A percentile compares a stretch with the other conserved stretches of the same genome.
Evolutionary conservation across 1,284 basidiomycete species (phyloP).

Genomic region (Malassezia pachydermatis): DNA sequence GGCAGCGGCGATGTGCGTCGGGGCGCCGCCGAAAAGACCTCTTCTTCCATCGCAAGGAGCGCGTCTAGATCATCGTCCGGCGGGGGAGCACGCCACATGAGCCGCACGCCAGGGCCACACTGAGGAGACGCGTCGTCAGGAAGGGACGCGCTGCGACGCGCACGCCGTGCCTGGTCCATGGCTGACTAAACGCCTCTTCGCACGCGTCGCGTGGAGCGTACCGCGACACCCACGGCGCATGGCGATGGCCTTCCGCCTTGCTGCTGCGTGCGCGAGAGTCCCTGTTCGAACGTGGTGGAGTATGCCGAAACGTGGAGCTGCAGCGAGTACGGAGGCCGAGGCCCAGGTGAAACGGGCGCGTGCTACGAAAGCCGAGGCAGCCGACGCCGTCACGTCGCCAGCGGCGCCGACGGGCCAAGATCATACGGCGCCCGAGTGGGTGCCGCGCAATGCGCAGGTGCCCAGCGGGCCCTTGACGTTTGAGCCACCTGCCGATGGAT

Average conservation of each 20-base stretch:
- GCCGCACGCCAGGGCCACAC: not conserved
- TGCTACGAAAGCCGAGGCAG: not conserved
- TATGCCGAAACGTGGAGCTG: slow-evolving; percentile 13
- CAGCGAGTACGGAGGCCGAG: slow-evolving; percentile 1
- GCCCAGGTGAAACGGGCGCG: slow-evolving; percentile 1
- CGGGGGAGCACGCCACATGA: too few relatives aligned
- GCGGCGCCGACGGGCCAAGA: slow-evolving; percentile 14
- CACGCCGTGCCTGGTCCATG: too few relatives aligned
- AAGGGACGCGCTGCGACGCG: slow-evolving; percentile 9
- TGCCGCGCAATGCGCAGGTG: slow-evolving; percentile 19
- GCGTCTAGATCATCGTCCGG: slow-evolving; percentile 8
- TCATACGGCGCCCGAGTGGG: slow-evolving; percentile 11
- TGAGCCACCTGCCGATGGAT: slow-evolving; percentile 10
- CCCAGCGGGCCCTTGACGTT: slow-evolving; percentile 7
- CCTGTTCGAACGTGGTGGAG: too few relatives aligned
- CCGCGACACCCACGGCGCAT: too few relatives aligned
- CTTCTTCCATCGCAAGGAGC: slow-evolving; percentile 10
- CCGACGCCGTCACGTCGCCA: not conserved
- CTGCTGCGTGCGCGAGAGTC: too few relatives aligned
- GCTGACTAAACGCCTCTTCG: too few relatives aligned
- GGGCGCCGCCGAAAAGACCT: slow-evolving; percentile 1
- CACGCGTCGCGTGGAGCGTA: too few relatives aligned
- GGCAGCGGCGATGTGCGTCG: not conserved
- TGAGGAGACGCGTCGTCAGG: too few relatives aligned
- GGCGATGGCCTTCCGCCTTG: too few relatives aligned